These are phyloP conservation scores for Fusarium irregulare DNA, from an alignment of 2,329 filamentous ascomycete species.

Conservation along the genomic window DNA sequence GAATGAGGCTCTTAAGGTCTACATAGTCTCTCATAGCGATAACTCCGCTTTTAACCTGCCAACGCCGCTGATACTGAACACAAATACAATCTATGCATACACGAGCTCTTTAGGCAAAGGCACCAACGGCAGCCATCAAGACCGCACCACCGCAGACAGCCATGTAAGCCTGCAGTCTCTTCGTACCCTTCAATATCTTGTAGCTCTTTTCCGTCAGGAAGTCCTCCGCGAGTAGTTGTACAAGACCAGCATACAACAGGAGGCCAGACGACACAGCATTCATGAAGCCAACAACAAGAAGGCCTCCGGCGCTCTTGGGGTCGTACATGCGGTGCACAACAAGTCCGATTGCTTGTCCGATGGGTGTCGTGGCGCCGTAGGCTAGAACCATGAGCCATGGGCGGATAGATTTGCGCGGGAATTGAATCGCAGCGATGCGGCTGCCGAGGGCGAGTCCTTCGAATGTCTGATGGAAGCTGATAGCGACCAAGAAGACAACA, in stretches of 20 bases:
- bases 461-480: constrained; percentile 88
- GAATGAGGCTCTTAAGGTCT: background rate
- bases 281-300: constrained; percentile 87
- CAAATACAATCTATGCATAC: constrained; percentile 34
- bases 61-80: constrained; percentile 25
- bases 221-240: constrained; percentile 87
- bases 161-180: constrained; percentile 70
- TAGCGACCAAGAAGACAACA: constrained; percentile 81
- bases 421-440: constrained; percentile 85
- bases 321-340: constrained; percentile 83
- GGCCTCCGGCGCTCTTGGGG: constrained; percentile 77
- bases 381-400: constrained; percentile 87
- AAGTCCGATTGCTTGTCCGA: constrained; percentile 86
- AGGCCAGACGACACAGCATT: constrained; percentile 87
- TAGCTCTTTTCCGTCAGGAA: constrained; percentile 83
- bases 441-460: constrained; percentile 88
- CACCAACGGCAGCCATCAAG: constrained; percentile 78
- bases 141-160: constrained; percentile 72
- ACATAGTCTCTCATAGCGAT: background rate
- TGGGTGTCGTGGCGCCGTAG: constrained; percentile 80
- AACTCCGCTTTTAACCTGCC: constrained; percentile 4
- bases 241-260: constrained; percentile 83
- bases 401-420: constrained; percentile 76
- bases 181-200: constrained; percentile 70
- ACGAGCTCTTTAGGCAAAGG: constrained; percentile 68